These are phyloP conservation scores for Pholiota conissans DNA, from an alignment of 768 basidiomycete genomes.

Conservation along the genomic window DNA sequence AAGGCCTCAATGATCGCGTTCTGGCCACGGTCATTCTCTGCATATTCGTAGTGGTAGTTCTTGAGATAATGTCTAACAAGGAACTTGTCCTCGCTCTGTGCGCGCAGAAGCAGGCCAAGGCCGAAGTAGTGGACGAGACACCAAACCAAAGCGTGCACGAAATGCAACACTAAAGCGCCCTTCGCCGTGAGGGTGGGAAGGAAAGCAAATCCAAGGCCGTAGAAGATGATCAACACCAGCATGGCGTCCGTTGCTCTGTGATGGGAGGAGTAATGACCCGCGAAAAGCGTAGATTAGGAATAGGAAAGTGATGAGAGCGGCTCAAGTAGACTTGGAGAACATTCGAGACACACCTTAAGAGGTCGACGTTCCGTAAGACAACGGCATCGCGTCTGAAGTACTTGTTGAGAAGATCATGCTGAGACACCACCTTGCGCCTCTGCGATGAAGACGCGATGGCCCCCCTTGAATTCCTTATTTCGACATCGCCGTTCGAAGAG, in stretches of 20 bases:
- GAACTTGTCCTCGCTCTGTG: conserved; percentile 85
- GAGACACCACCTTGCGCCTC: conserved; percentile 48
- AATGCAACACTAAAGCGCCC: conserved; percentile 66
- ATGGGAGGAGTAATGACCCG: conserved; percentile 5
- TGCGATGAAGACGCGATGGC: conserved; percentile 5
- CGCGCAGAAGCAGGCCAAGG: conserved; percentile 79
- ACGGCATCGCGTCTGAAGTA: conserved; percentile 92
- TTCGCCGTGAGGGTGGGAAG: conserved; percentile 54
- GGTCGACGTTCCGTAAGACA: conserved; percentile 77
- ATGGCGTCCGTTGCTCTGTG: conserved; percentile 82
- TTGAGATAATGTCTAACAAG: conserved; percentile 93
- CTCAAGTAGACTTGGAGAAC: neutral
- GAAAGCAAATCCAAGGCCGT: conserved; percentile 59
- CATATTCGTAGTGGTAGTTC: conserved; percentile 82
- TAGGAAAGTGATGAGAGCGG: neutral
- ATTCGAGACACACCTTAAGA: conserved; percentile 63
- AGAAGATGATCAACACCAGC: conserved; percentile 72
- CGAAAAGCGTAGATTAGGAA: conserved; percentile 20
- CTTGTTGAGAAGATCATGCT: conserved; percentile 86
- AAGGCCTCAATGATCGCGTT: conserved; percentile 93
- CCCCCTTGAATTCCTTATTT: neutral
- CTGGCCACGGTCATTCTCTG: conserved; percentile 57
- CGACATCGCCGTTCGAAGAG: conserved; percentile 24
- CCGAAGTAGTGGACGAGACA: conserved; percentile 86
- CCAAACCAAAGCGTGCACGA: conserved; percentile 84